A percentile compares a stretch with the other conserved stretches of the same genome.
phyloP scores from a whole-genome alignment of 2,329 filamentous ascomycete genomes.

The Colletotrichum sp. region DNA sequence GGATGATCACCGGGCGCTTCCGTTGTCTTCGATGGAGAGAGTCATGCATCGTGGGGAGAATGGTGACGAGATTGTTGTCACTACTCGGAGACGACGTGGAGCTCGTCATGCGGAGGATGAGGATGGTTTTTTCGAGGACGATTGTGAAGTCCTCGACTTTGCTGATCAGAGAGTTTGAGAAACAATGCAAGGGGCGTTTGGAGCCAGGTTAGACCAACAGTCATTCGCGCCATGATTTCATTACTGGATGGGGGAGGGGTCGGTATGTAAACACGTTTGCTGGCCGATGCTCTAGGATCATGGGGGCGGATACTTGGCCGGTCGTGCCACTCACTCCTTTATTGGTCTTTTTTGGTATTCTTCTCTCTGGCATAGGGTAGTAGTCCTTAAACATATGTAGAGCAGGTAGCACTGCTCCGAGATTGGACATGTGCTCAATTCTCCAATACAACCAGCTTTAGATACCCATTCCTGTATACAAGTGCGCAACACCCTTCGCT shows the following conservation, averaged over 20 bases:
- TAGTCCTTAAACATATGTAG: slow-evolving; percentile 1
- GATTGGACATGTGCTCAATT: slow-evolving; percentile 1
- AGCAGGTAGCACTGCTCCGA: slow-evolving; percentile 1
- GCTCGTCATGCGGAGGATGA: slow-evolving; percentile 61
- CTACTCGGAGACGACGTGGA: slow-evolving; percentile 72
- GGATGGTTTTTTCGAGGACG: slow-evolving; percentile 88
- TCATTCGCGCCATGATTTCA: slow-evolving; percentile 9
- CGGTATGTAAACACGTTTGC: background rate
- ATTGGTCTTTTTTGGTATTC: slow-evolving; percentile 4
- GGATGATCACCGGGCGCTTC: slow-evolving; percentile 64
- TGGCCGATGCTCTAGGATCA: background rate
- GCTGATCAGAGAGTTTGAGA: slow-evolving; percentile 70
- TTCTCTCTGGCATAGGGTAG: slow-evolving; percentile 15
- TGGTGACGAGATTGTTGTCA: slow-evolving; percentile 81
- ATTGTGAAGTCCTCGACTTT: slow-evolving; percentile 91
- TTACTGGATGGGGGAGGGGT: background rate
- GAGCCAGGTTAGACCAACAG: slow-evolving; percentile 11
- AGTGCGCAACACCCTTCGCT: background rate
- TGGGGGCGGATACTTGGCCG: background rate
- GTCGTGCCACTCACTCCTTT: slow-evolving; percentile 20
- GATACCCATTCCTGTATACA: slow-evolving; percentile 10
- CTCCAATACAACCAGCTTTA: slow-evolving; percentile 16
- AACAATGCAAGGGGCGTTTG: slow-evolving; percentile 21
- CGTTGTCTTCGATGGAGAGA: slow-evolving; percentile 68
- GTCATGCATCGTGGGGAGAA: slow-evolving; percentile 64